Base-by-base conservation (phyloP, 2,329 filamentous ascomycete species). In the Chaetomiaceae sp. region DNA sequence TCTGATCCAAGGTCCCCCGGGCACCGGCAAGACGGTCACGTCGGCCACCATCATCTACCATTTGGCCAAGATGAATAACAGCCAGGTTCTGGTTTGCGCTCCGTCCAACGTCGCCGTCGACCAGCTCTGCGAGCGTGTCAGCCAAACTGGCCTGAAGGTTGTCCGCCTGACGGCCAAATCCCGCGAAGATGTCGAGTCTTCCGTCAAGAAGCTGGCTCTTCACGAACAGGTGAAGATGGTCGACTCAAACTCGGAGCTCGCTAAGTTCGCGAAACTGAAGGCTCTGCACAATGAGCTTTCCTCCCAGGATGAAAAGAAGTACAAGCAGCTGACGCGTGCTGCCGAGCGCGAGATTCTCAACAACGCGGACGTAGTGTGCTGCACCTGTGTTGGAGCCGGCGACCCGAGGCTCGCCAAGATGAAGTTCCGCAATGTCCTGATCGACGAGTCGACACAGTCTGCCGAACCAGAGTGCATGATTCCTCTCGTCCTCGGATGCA, bases 401-500 rank as follows among this genome's bases (percentile, higher is more conserved):
- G 94, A 99, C 68, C 94, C 94, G 55, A 88, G 94, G 61, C 82
- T 99, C 49, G 84, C 91, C 46, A 97, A 97, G 75, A 90, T 96
- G 81, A 96, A 96, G 72, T 99, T 99, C 76, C 86, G 94, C 59
- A 99, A 95, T 59, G 94, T 99, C 19, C 78, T 99, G 37, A 97
- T 99, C 61, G 94, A 99, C 66, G 94, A 99, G 72, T 97, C 92
- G 39, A 99, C 94, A 1, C 94, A 99, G 68, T 96, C 94, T 15
- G 94, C 94, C 3, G 94, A 99, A 69, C 94, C 94, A 0, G 94
- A 99, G 71, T 99, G 94, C 71, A 95, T 99, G 90, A 99, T 99
- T 64, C 94, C 94, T 17, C 77, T 99, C 37, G 92, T 99, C 29
- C 80, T 99, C 20, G 94, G 94, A 47, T 99, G 94, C 78, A 99